Base-by-base conservation (phyloP, 108 stramenopile genomes). In the Cyclostephanos invisitatus region DNA sequence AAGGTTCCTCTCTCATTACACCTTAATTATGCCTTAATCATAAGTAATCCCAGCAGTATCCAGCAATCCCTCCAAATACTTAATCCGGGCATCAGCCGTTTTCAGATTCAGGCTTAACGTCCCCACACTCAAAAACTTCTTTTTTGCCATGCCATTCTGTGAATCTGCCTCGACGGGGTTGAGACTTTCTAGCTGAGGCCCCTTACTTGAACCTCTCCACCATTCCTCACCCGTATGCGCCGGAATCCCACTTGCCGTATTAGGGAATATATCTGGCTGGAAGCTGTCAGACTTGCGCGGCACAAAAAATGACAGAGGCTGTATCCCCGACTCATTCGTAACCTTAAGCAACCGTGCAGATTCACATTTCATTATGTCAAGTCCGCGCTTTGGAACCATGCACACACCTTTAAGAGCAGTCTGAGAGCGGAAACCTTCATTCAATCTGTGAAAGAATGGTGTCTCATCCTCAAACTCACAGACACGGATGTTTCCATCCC, bases 231-330 rank as follows among this genome's bases (percentile, higher is more conserved):
- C 96, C 8, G 94, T 80, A 74, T 95, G 96, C n/a, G 97, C 87
- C 27, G 98, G 91, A 49, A 67, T 82, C 27, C 82, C 78, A 27
- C 97, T 81, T 10, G 86, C 84, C 47, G 89, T 75, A 58, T 96
- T 93, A 38, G 99, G 99, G 86, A 94, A 98, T 61, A 99, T 96
- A 74, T 98, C 98, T 47, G 96, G 92, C 81, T 99, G 98, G 86
- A 98, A 99, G 18, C 92, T 94, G 62, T 98, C 98, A 22, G 89
- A 86, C 85, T 98, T 99, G 63, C 99, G 86, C n/a, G 99, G 99
- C 47, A 98, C 97, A 58, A 81, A 86, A 77, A 98, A 98, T 28
- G 80, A 84, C 22, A 99, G 89, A 2, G 96, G 95, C 64, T 97
- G 96, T 28, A 98, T 87, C 44, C 93, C 91, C 25, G 78, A 73